phyloP scores from a whole-genome alignment of 345 rosid species.

The Eutrema heterophyllum region DNA sequence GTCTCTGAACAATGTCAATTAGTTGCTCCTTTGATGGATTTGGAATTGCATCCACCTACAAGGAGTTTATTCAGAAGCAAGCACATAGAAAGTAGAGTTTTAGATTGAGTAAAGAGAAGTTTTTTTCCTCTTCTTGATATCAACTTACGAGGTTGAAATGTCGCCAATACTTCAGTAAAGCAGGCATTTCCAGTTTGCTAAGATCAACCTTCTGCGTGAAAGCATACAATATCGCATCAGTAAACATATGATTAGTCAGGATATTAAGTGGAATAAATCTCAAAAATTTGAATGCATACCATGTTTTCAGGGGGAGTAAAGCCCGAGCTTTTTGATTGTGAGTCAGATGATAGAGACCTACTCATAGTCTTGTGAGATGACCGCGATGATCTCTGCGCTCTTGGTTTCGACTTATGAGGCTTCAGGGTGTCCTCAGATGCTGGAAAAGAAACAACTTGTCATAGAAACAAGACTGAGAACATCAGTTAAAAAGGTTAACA shows the following conservation, averaged over 20 bases:
- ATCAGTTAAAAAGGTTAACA: conserved; percentile 9
- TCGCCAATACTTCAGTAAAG: conserved; percentile 82
- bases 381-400: conserved; percentile 50
- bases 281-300: conserved; percentile 30
- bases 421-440: conserved; percentile 51
- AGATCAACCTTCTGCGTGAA: conserved; percentile 71
- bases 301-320: conserved; percentile 54
- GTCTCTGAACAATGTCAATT: conserved; percentile 77
- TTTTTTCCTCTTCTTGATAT: not conserved
- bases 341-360: conserved; percentile 62
- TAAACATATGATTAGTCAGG: not conserved
- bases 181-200: conserved; percentile 85
- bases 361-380: conserved; percentile 63
- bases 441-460: conserved; percentile 32
- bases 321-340: conserved; percentile 58
- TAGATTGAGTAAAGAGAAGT: not conserved
- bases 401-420: conserved; percentile 55
- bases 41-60: conserved; percentile 74
- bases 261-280: not conserved
- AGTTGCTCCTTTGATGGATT: conserved; percentile 90
- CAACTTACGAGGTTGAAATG: conserved; percentile 86
- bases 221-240: not conserved
- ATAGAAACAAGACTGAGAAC: conserved; percentile 7
- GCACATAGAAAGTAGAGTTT: not conserved
- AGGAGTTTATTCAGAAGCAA: not conserved